A percentile compares a stretch with the other conserved stretches of the same genome.
phyloP scores from a whole-genome alignment of 768 basidiomycete genomes.

The Lyophyllum atratum region DNA sequence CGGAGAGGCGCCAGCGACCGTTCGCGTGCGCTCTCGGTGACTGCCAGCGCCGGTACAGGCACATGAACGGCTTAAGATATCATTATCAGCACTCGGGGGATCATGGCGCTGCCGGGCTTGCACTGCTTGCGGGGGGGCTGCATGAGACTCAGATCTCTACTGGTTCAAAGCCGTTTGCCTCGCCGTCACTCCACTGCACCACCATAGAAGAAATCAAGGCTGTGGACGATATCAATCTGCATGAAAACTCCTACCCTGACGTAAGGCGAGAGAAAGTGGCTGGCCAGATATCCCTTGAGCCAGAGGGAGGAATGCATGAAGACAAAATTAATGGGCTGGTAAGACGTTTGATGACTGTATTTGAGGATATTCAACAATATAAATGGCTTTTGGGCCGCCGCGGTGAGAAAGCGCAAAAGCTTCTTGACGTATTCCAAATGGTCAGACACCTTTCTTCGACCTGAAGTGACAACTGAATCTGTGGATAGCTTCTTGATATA shows the following conservation, averaged over 20 bases:
- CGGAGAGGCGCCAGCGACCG: slow-evolving; percentile 78
- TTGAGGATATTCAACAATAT: slow-evolving; percentile 3
- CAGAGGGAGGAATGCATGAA: background rate
- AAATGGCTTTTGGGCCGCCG: background rate
- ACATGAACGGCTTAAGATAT: slow-evolving; percentile 96
- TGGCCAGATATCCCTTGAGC: too few relatives aligned
- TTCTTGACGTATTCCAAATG: slow-evolving; percentile 11
- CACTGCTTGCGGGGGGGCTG: slow-evolving; percentile 76
- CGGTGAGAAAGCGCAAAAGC: slow-evolving; percentile 1
- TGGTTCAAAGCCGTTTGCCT: too few relatives aligned
- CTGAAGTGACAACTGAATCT: background rate
- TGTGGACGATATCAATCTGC: too few relatives aligned
- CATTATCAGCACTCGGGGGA: slow-evolving; percentile 98
- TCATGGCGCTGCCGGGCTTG: slow-evolving; percentile 88
- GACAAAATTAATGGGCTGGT: background rate
- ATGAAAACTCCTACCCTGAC: too few relatives aligned
- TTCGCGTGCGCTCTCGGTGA: slow-evolving; percentile 93
- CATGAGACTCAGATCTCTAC: too few relatives aligned
- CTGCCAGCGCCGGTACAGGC: slow-evolving; percentile 90
- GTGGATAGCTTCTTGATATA: slow-evolving; percentile 7
- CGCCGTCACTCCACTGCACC: too few relatives aligned
- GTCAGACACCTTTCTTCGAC: background rate
- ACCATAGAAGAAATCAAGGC: too few relatives aligned
- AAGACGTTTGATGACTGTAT: background rate
- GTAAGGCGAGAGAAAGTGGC: background rate